Evolutionary conservation across 139 green algal genomes (phyloP).

Genomic region (Chlorella vulgaris): DNA sequence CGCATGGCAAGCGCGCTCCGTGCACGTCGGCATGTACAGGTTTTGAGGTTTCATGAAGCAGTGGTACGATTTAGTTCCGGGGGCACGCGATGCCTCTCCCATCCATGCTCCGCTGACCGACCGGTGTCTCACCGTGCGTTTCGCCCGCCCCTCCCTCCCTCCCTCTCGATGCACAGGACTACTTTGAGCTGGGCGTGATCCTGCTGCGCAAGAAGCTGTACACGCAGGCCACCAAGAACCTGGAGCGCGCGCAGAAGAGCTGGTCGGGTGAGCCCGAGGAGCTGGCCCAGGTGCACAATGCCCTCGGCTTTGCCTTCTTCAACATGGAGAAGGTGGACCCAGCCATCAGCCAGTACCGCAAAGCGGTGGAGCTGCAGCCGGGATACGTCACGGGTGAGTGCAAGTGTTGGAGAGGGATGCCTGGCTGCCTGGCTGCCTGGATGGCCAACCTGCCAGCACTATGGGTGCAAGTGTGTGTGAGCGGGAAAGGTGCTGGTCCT

Average conservation of each 20-base stretch:
- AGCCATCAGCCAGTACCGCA: constrained; percentile 84
- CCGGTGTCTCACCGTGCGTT: background rate
- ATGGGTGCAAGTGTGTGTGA: too few relatives aligned
- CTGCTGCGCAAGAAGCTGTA: constrained; percentile 97
- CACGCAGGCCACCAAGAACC: constrained; percentile 92
- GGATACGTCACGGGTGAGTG: constrained; percentile 45
- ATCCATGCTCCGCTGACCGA: too few relatives aligned
- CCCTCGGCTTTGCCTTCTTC: constrained; percentile 94
- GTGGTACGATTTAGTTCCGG: too few relatives aligned
- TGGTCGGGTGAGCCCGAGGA: constrained; percentile 94
- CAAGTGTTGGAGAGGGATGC: background rate
- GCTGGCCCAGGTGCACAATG: constrained; percentile 94
- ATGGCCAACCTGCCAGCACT: too few relatives aligned
- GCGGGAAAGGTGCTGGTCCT: too few relatives aligned
- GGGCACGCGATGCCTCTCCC: too few relatives aligned
- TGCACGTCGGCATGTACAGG: too few relatives aligned
- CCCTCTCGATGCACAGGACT: constrained; percentile 72
- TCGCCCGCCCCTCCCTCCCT: background rate
- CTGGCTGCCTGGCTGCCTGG: too few relatives aligned
- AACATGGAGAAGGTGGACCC: constrained; percentile 75
- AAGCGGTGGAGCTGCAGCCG: constrained; percentile 85
- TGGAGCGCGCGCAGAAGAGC: constrained; percentile 88
- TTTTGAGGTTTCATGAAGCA: too few relatives aligned
- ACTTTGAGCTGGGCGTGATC: constrained; percentile 97
- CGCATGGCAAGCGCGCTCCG: too few relatives aligned